Evolutionary conservation across 129 eudicot genomes (phyloP).

Genomic region (Kitagawia praeruptora): DNA sequence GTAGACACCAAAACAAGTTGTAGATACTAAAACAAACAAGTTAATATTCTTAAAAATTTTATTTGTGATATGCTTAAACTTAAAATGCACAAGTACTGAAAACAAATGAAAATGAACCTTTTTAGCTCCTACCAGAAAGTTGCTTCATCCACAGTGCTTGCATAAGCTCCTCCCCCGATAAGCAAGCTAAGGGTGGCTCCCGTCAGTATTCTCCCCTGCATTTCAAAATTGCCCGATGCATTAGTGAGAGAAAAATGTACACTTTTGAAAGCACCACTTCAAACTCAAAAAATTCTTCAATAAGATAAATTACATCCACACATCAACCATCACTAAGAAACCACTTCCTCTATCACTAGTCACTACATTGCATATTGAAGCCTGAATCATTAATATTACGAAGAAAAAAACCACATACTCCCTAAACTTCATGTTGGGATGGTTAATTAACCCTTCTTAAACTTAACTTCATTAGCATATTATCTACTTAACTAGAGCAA

Average conservation of each 20-base stretch:
- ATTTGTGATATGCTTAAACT: not conserved
- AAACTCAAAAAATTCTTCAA: not conserved
- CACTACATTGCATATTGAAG: not conserved
- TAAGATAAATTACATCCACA: not conserved
- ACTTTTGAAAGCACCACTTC: not conserved
- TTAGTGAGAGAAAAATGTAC: not conserved
- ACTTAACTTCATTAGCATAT: not conserved
- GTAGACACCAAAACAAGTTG: not conserved
- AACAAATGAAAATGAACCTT: not conserved
- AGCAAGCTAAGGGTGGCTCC: constrained; percentile 73
- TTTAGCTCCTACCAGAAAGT: constrained; percentile 71
- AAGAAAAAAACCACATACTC: not conserved
- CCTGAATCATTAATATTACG: not conserved
- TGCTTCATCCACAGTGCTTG: constrained; percentile 98
- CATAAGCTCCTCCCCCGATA: constrained; percentile 97
- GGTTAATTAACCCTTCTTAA: not conserved
- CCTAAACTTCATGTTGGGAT: not conserved
- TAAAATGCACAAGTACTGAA: not conserved
- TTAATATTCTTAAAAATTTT: not conserved
- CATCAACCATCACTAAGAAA: not conserved
- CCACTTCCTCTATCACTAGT: not conserved
- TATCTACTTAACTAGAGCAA: not conserved
- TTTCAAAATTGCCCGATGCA: constrained; percentile 3
- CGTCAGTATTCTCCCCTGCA: constrained; percentile 79
- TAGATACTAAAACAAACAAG: not conserved